Base-by-base conservation (phyloP, 306 rosid species). In the Rosa persica region DNA sequence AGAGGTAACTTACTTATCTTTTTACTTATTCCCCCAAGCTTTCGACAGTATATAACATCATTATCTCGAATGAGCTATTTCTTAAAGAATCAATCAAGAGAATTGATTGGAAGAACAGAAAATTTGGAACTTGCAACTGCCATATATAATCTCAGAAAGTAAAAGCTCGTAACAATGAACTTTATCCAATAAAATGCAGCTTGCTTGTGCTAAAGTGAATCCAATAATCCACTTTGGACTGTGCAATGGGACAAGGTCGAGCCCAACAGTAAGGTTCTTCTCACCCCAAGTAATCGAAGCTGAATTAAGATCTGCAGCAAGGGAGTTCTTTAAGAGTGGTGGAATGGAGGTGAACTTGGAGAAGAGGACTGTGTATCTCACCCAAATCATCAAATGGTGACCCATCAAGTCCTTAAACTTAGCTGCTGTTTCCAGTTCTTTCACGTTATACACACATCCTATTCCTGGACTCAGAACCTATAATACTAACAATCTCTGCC, bases 161-260 rank as follows among this genome's bases (percentile, higher is more conserved):
- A 47, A 12, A 30, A 38, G 25, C 19, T 16, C 69, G 5, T 64
- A 5, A 64, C 69, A 30, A 4, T 27, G 39, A 61, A 25, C 19
- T 61, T 61, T 30, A 30, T 76, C 22, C 36, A 10, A 40, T 67
- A 49, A 78, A 77, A 74, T 81, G 60, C 92, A 95, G 99, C 84
- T 89, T 72, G 84, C 90, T 64, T 80, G 85, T 43, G 85, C 79
- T 62, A 90, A 91, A 85, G 78, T 93, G 82, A 91, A 91, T 80
- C 98, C 98, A 2, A 71, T 96, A 74, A 71, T 93, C 42, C 99
- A 96, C 72, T 96, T 93, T 70, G 99, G 98, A 66, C 88, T 96
- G 10, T 93, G 98, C 76, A 86, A 87, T 19, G 99, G 98, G 20
- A 84, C 99, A 61, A 87, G 83, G 77, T 96, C 96, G 40, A 89